Percentiles rank a stretch among this genome's conserved stretches.
phyloP scores from a whole-genome alignment of 306 rosid species.

The Malus fusca region DNA sequence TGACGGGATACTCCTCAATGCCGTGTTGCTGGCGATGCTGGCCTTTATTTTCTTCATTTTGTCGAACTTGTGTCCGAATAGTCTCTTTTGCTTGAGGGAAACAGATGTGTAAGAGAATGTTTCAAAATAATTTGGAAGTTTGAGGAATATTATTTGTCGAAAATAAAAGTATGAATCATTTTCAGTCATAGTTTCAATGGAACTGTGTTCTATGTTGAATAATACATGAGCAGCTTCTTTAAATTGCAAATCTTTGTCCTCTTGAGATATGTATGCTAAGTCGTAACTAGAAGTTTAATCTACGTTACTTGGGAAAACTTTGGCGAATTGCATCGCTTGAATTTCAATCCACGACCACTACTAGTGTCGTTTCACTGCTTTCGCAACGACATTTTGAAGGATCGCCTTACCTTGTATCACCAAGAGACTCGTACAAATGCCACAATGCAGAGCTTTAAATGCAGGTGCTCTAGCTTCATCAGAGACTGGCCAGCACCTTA shows the following conservation, averaged over 20 bases:
- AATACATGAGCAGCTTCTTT: too few species aligned
- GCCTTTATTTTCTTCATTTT: background rate
- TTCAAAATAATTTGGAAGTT: background rate
- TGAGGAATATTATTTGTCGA: background rate
- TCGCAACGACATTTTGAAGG: slow-evolving; percentile 37
- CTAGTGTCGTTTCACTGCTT: slow-evolving; percentile 36
- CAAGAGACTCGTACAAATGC: slow-evolving; percentile 36
- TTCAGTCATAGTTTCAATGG: too few species aligned
- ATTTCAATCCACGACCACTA: slow-evolving; percentile 12
- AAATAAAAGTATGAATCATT: too few species aligned
- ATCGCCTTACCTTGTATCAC: slow-evolving; percentile 32
- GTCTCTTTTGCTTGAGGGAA: background rate
- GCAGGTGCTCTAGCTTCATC: background rate
- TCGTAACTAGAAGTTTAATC: too few species aligned
- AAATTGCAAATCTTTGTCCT: background rate
- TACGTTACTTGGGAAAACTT: background rate
- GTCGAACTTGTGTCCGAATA: background rate
- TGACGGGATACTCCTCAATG: background rate
- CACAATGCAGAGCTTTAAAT: slow-evolving; percentile 26
- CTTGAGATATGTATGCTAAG: background rate
- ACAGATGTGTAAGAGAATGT: background rate
- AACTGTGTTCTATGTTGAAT: too few species aligned
- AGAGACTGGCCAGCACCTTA: too few species aligned
- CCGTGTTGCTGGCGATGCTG: background rate
- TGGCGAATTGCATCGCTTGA: slow-evolving; percentile 42